phyloP scores from a whole-genome alignment of 2,329 filamentous ascomycete species.

The Aspergillus tubingensis region DNA sequence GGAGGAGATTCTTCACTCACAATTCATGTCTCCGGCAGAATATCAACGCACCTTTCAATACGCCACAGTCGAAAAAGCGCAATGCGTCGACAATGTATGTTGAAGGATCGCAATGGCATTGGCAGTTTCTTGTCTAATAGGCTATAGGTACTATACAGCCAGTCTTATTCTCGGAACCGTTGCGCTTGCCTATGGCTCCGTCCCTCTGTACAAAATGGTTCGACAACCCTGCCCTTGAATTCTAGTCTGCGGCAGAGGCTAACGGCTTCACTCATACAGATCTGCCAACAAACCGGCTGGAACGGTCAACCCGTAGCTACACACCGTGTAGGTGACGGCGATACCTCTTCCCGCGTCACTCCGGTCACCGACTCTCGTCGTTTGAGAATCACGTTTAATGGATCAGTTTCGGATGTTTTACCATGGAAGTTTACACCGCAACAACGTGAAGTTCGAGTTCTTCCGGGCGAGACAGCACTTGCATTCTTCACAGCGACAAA shows the following conservation, averaged over 20 bases:
- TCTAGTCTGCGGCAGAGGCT: not conserved
- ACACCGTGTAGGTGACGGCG: conserved; percentile 64
- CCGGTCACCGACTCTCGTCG: conserved; percentile 80
- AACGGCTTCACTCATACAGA: conserved; percentile 32
- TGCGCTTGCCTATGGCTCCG: conserved; percentile 65
- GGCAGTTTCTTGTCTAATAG: conserved; percentile 11
- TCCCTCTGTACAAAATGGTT: conserved; percentile 69
- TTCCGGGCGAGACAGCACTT: conserved; percentile 93
- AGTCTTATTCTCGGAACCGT: conserved; percentile 65
- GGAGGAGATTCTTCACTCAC: conserved; percentile 37
- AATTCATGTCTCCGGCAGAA: conserved; percentile 31
- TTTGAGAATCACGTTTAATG: conserved; percentile 93
- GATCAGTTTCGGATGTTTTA: conserved; percentile 89
- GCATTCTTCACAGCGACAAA: conserved; percentile 99
- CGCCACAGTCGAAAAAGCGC: conserved; percentile 44
- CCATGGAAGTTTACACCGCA: conserved; percentile 98
- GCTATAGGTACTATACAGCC: conserved; percentile 62
- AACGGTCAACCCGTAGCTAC: conserved; percentile 89
- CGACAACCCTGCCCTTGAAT: conserved; percentile 9
- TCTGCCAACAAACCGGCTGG: conserved; percentile 66
- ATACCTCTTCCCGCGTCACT: conserved; percentile 73
- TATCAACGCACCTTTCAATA: conserved; percentile 37
- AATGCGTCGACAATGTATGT: conserved; percentile 63
- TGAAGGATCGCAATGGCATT: conserved; percentile 23
- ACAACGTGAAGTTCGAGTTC: conserved; percentile 91